Conservation (phyloP, 495 filamentous ascomycete genomes). For the Barbatosphaeria neglecta region DNA sequence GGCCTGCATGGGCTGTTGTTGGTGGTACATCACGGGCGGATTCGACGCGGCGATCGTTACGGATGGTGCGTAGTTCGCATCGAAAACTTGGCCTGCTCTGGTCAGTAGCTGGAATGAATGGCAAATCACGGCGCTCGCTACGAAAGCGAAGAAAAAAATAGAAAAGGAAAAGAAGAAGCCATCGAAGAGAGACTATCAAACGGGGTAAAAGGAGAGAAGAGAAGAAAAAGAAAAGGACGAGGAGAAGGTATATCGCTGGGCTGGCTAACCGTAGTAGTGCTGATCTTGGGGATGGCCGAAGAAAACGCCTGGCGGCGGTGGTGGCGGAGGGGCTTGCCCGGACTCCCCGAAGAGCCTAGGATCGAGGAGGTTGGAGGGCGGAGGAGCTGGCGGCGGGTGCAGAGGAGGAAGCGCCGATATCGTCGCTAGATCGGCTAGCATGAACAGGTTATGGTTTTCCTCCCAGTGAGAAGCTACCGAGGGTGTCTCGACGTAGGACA, state of each 20-base stretch:
- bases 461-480: too few species aligned
- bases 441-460: constrained; percentile 7
- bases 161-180: too few species aligned
- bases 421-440: background rate
- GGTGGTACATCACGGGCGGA: background rate
- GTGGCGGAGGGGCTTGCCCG: background rate
- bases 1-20: background rate
- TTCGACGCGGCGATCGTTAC: background rate
- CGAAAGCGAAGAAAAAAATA: too few species aligned
- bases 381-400: too few species aligned
- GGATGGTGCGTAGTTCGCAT: background rate
- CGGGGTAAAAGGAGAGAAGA: background rate
- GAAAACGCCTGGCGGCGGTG: constrained; percentile 18
- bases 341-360: background rate
- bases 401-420: too few species aligned
- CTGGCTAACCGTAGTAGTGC: too few species aligned
- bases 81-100: too few species aligned
- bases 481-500: constrained; percentile 20
- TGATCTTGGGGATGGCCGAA: constrained; percentile 4
- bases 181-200: too few species aligned
- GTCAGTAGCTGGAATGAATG: too few species aligned
- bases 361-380: background rate
- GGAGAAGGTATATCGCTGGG: too few species aligned
- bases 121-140: too few species aligned
- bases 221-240: too few species aligned